Evolutionary conservation across 1,284 basidiomycete genomes (phyloP).

Genomic region (Ceratobasidium sp.): DNA sequence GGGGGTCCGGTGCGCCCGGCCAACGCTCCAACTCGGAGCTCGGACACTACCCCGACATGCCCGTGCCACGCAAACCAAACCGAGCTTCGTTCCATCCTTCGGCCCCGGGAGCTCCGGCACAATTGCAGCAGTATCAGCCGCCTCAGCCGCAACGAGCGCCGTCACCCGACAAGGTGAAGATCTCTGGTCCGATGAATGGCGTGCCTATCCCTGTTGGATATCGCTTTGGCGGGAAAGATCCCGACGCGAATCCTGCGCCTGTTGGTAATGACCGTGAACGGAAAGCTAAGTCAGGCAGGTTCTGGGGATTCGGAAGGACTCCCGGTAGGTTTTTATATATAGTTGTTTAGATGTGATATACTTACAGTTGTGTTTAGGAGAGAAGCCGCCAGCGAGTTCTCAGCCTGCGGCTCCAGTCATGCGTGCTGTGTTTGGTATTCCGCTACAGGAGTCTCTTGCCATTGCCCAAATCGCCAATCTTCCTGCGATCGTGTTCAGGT

Average conservation of each 20-base stretch:
- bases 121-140: conserved; percentile 46
- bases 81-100: conserved; percentile 63
- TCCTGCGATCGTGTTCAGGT: conserved; percentile 94
- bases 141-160: conserved; percentile 62
- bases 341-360: conserved; percentile 47
- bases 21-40: conserved; percentile 79
- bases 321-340: conserved; percentile 44
- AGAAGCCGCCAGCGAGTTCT: conserved; percentile 21
- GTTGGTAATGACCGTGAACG: conserved; percentile 71
- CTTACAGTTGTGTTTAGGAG: background rate
- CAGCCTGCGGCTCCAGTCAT: conserved; percentile 59
- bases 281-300: conserved; percentile 88
- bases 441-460: conserved; percentile 87
- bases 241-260: conserved; percentile 47
- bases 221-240: conserved; percentile 83
- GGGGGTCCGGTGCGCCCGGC: conserved; percentile 52
- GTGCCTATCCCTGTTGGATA: conserved; percentile 87
- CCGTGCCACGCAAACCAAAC: conserved; percentile 29
- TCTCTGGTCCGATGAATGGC: conserved; percentile 89
- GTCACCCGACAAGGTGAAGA: conserved; percentile 80
- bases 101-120: conserved; percentile 57
- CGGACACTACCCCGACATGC: conserved; percentile 76
- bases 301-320: conserved; percentile 78
- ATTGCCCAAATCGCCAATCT: conserved; percentile 89
- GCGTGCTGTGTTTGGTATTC: conserved; percentile 89